Evolutionary conservation across 371 early-diverging fungal genomes (phyloP).

Genomic region (Batkoa obscura): DNA sequence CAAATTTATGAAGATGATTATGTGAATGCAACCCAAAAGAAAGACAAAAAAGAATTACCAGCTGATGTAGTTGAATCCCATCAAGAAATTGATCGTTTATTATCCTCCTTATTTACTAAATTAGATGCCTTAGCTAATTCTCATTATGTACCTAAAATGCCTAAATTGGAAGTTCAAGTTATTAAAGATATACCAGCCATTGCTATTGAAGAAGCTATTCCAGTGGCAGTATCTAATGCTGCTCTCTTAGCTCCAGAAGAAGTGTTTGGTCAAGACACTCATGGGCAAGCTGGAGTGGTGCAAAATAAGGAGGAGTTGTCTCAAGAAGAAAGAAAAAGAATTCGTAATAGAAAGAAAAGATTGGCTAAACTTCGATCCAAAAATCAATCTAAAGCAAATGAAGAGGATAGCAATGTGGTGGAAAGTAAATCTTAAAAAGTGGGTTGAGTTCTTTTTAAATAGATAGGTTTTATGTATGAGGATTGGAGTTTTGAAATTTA

Average conservation of each 20-base stretch:
- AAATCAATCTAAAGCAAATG: too few relatives aligned
- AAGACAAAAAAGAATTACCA: slow-evolving; percentile 43
- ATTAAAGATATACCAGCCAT: slow-evolving; percentile 71
- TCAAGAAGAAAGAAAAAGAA: slow-evolving; percentile 4
- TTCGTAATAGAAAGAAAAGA: slow-evolving; percentile 7
- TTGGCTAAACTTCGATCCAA: slow-evolving; percentile 1
- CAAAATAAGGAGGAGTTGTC: background rate
- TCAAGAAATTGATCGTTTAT: slow-evolving; percentile 52
- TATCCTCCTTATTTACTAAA: slow-evolving; percentile 49
- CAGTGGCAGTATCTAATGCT: slow-evolving; percentile 67
- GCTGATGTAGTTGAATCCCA: slow-evolving; percentile 41
- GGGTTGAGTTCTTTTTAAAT: too few relatives aligned
- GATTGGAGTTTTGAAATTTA: too few relatives aligned
- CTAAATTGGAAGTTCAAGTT: slow-evolving; percentile 55
- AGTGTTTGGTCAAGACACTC: slow-evolving; percentile 41
- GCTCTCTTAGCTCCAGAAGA: slow-evolving; percentile 79
- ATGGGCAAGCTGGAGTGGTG: background rate
- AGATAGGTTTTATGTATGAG: too few relatives aligned
- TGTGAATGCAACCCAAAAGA: slow-evolving; percentile 29
- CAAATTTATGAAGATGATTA: slow-evolving; percentile 86
- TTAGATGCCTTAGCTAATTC: slow-evolving; percentile 84
- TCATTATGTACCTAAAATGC: slow-evolving; percentile 70
- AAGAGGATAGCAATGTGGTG: too few relatives aligned
- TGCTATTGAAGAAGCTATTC: slow-evolving; percentile 86
- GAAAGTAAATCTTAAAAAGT: too few relatives aligned